Base-by-base conservation (phyloP, 768 basidiomycete species). In the Tricholoma hemisulphureum region DNA sequence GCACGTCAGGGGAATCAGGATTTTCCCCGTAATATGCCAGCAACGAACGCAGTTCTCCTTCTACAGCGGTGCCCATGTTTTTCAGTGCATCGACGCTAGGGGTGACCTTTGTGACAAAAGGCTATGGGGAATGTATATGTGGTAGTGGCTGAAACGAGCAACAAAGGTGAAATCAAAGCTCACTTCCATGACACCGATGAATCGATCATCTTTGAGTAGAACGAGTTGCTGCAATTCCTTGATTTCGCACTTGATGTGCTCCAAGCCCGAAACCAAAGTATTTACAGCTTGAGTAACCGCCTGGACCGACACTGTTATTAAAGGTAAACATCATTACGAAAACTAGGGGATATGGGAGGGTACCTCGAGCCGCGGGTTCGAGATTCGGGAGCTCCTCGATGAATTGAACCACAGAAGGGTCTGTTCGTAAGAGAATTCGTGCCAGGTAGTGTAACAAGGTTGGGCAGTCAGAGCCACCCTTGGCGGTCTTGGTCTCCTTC, bases 391-490 rank as follows among this genome's bases (percentile, higher is more conserved):
- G 72, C 11, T 95, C 94, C 23, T 92, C 87, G 4, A 91, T 80
- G 70, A 95, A 95, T 16, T 78, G 78, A 4, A 89, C 73, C 11
- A 92, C 68, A 0, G 78, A 74, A 0, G 88, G 81, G 65, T 95
- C 86, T 6, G 80, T 80, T 28, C 86, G 81, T 56, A 90, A 64
- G 14, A 96, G 77, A 6, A 90, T 80, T 48, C 83, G 81, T 11
- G 91, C 92, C n/a, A 96, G 69, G 67, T 93, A 96, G 69, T 96
- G 95, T 11, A 97, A 77, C n/a, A 98, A 75, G 0, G 93, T 96
- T 0, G 94, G 93, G 62, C 92, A 95, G 6, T 84, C 84, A 0
- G 83, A 50, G 0, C 83, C 82, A 0, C 82, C 83, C 56, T 83
- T 87, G 0, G 82, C 84, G 0, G 91, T 90, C 72, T 84, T 91